A percentile compares a stretch with the other conserved stretches of the same genome.
Conservation (phyloP, 2,329 filamentous ascomycete species). For the Aspergillus glaucus region DNA sequence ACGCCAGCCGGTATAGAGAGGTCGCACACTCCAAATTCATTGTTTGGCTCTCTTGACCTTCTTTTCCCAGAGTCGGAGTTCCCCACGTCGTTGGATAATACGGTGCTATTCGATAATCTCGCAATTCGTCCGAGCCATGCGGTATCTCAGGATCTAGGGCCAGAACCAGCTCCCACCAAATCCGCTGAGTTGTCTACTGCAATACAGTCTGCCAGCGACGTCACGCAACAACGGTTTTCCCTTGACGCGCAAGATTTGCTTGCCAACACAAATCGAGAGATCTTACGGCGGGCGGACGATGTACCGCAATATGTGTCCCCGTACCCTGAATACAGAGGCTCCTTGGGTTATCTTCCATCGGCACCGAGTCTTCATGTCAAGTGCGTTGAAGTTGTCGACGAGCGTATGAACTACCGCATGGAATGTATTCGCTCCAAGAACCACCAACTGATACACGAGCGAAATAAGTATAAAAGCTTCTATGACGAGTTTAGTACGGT, state of each 20-base stretch:
- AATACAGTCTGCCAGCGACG: conserved; percentile 9
- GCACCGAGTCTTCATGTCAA: conserved; percentile 23
- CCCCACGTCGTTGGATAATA: conserved; percentile 4
- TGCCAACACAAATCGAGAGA: conserved; percentile 17
- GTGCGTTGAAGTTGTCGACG: conserved; percentile 19
- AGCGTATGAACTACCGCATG: conserved; percentile 17
- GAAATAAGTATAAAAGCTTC: conserved; percentile 22
- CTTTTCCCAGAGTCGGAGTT: conserved; percentile 13
- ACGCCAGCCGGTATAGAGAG: conserved; percentile 11
- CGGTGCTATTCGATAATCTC: not conserved
- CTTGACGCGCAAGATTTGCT: conserved; percentile 17
- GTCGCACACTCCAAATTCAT: conserved; percentile 11
- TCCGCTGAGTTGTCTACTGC: not conserved
- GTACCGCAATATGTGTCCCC: conserved; percentile 24
- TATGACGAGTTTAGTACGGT: conserved; percentile 16
- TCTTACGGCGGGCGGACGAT: conserved; percentile 13
- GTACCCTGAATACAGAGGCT: conserved; percentile 21
- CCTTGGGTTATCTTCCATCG: conserved; percentile 25
- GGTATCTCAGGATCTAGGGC: not conserved
- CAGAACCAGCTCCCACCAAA: not conserved
- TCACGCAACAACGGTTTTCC: conserved; percentile 17
- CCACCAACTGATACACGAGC: conserved; percentile 20
- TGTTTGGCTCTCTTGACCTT: conserved; percentile 15
- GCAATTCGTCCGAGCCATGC: not conserved
- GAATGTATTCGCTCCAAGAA: conserved; percentile 16